phyloP scores from a whole-genome alignment of 2,329 filamentous ascomycete genomes.

The Colletotrichum tanaceti region DNA sequence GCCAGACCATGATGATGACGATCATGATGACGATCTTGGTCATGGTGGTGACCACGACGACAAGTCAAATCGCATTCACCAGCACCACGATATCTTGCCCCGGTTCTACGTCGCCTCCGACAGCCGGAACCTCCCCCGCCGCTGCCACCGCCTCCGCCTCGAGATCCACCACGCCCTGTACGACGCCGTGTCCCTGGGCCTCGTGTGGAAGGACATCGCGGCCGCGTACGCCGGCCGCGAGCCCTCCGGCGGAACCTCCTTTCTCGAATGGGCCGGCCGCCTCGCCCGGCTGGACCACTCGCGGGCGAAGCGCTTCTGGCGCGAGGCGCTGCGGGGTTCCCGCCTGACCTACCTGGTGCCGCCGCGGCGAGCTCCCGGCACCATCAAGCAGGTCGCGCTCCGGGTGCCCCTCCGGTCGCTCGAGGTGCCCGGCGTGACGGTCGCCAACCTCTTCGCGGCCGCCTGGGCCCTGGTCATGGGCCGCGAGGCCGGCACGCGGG shows the following conservation, averaged over 20 bases:
- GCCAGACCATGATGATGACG: no score
- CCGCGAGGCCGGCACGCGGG: constrained; percentile 7
- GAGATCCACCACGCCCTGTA: constrained; percentile 14
- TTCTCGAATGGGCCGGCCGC: constrained; percentile 8
- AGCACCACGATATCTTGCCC: constrained; percentile 7
- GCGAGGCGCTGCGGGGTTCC: background rate
- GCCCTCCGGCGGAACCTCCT: background rate
- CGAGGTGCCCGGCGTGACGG: background rate
- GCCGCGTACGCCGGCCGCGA: constrained; percentile 2
- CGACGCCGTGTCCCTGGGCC: constrained; percentile 4
- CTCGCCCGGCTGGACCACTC: constrained; percentile 1
- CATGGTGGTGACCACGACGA: no score
- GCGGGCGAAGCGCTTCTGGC: background rate
- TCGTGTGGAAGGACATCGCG: constrained; percentile 1
- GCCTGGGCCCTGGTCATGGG: constrained; percentile 14
- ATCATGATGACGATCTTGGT: no score
- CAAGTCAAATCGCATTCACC: background rate
- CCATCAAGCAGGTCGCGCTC: background rate
- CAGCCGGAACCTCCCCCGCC: background rate
- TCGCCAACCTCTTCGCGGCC: constrained; percentile 9
- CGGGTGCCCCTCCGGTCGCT: background rate
- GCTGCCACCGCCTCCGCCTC: background rate
- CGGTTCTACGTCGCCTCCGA: constrained; percentile 9
- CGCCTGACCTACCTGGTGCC: constrained; percentile 7
- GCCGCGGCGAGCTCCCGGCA: background rate